phyloP scores from a whole-genome alignment of 2,329 filamentous ascomycete genomes.

The Fusarium sp. region DNA sequence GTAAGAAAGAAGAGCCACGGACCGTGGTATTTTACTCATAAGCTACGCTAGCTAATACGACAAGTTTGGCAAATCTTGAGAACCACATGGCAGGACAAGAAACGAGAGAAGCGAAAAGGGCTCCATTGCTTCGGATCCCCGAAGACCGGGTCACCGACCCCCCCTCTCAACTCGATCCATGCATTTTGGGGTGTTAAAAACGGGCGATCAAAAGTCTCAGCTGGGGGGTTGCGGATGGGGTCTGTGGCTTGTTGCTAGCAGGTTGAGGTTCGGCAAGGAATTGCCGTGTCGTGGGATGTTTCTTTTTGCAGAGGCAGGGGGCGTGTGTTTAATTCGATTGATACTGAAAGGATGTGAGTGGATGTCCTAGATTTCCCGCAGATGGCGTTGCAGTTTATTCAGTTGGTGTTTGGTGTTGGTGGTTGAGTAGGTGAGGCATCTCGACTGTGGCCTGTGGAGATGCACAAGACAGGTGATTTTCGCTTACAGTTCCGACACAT shows the following conservation, averaged over 20 bases:
- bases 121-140: background rate
- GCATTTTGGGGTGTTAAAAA: constrained; percentile 1
- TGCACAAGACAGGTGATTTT: background rate
- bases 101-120: constrained; percentile 1
- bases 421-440: background rate
- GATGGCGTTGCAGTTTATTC: constrained; percentile 12
- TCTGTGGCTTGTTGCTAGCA: constrained; percentile 36
- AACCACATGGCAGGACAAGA: constrained; percentile 12
- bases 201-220: constrained; percentile 24
- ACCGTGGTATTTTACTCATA: constrained; percentile 22
- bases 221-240: constrained; percentile 17
- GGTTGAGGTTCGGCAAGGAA: constrained; percentile 40
- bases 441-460: constrained; percentile 7
- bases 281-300: constrained; percentile 41
- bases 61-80: constrained; percentile 18
- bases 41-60: constrained; percentile 8
- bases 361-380: constrained; percentile 24
- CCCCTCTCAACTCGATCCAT: background rate
- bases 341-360: background rate
- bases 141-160: background rate
- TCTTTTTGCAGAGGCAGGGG: background rate
- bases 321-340: constrained; percentile 15
- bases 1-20: constrained; percentile 3
- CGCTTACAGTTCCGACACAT: background rate
- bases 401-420: background rate